A percentile compares a stretch with the other conserved stretches of the same genome.
Conservation (phyloP, 2,329 filamentous ascomycete species). For the Colletotrichum incanum region DNA sequence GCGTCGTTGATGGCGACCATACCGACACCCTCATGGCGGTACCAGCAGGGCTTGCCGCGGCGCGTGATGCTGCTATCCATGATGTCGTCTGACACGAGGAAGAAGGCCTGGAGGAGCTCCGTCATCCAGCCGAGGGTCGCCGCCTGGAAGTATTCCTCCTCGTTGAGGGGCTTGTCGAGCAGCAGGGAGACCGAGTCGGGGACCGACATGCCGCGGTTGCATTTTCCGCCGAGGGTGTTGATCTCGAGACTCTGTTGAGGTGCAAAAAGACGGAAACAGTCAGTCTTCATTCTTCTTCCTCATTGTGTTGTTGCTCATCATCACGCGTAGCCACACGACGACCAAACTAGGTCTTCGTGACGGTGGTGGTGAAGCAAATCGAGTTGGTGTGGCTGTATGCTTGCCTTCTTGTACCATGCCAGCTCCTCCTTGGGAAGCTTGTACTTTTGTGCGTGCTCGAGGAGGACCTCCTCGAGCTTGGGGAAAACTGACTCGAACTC, state of each 20-base stretch:
- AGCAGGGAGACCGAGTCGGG: constrained; percentile 91
- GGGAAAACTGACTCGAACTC: constrained; percentile 95
- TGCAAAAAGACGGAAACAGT: constrained; percentile 18
- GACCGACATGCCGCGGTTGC: constrained; percentile 98
- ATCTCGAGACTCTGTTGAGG: constrained; percentile 80
- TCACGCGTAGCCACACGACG: background rate
- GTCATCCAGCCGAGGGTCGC: constrained; percentile 97
- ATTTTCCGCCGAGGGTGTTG: constrained; percentile 96
- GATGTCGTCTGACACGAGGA: constrained; percentile 98
- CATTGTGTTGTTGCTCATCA: background rate
- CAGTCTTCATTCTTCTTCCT: constrained; percentile 3
- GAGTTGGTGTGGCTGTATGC: constrained; percentile 44
- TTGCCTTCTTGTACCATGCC: constrained; percentile 88
- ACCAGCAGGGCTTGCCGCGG: constrained; percentile 96
- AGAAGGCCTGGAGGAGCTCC: constrained; percentile 98
- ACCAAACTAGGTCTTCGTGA: background rate
- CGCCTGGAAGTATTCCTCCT: constrained; percentile 90
- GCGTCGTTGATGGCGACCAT: constrained; percentile 99
- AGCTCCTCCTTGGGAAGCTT: constrained; percentile 86
- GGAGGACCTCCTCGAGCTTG: constrained; percentile 85
- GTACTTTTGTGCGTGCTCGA: constrained; percentile 84
- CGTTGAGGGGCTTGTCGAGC: constrained; percentile 77
- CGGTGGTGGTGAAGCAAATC: background rate
- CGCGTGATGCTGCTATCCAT: constrained; percentile 98
- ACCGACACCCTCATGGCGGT: constrained; percentile 88